Percentiles rank a stretch among this genome's conserved stretches.
These are phyloP conservation scores for Salvia splendens DNA, from an alignment of 257 asterid species.

Conservation along the genomic window DNA sequence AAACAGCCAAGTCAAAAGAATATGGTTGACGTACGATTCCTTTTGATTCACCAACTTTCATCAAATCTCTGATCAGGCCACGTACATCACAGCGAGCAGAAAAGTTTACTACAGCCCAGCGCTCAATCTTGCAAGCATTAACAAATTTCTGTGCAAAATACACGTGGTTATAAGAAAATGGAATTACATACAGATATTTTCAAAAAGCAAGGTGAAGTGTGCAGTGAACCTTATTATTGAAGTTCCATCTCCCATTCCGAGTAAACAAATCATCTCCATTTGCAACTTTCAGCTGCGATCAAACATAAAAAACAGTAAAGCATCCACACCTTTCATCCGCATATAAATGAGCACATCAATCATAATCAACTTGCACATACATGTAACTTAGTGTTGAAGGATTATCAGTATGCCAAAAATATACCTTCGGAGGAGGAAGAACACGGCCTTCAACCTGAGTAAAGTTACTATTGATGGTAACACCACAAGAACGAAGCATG, in stretches of 20 bases:
- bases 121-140: conserved; percentile 62
- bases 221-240: conserved; percentile 71
- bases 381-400: not conserved
- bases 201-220: not conserved
- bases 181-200: not conserved
- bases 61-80: conserved; percentile 58
- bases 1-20: conserved; percentile 9
- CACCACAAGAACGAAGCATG: conserved; percentile 73
- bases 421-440: conserved; percentile 80
- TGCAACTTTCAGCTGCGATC: conserved; percentile 74
- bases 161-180: not conserved
- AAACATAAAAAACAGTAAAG: conserved; percentile 16
- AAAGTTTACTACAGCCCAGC: conserved; percentile 86
- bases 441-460: conserved; percentile 87
- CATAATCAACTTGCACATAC: conserved; percentile 2
- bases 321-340: conserved; percentile 11
- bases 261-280: conserved; percentile 76
- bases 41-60: conserved; percentile 61
- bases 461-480: conserved; percentile 60
- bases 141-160: conserved; percentile 54
- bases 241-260: conserved; percentile 89
- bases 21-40: conserved; percentile 65
- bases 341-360: not conserved
- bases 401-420: not conserved
- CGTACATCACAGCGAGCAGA: conserved; percentile 72